Evolutionary conservation across 2,329 filamentous ascomycete genomes (phyloP), one percentile per base, ranked within the genome.

Genomic region (Cordyceps farinosa): DNA sequence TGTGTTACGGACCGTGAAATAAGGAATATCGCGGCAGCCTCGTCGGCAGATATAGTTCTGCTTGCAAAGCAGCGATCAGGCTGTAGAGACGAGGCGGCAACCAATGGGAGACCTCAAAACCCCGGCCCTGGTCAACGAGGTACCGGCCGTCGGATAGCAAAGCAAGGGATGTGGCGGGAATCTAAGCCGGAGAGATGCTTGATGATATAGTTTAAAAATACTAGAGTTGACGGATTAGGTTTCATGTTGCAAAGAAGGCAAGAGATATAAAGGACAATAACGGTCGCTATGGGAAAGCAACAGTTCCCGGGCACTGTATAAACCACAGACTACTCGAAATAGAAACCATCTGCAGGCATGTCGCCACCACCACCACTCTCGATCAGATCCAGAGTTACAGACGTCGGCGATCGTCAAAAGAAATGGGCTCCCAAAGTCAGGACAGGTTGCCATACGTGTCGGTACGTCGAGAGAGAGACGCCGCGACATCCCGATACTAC

Each of bases 391-490:
- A 27, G 32, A n/a, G 5, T 38, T 9, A 4, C 32, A 22, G 51
- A 36, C 11, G 29, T 6, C 34, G 34, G n/a, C 17, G 34, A 53
- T 3, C 32, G 51, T 6, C 50, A 52, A 10, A 55, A 55, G 52
- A 55, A 42, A 44, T 61, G 59, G 59, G 59, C 59, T 29, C 40
- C 66, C 30, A 67, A 65, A 42, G 66, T 67, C 27, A 67, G 64
- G 56, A 66, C 66, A 9, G 66, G 66, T 10, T 67, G 66, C 42
- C 45, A 61, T 30, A 68, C 66, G 30, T 68, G 66, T 63, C 64
- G 65, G 66, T 68, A 54, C 40, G 66, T 53, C 17, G 17, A 17
- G 8, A 22, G 7, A 6, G 27, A 13, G 30, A 2, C 5, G 5
- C 7, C 27, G 11, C 13, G 11, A 13, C 27, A 15, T 17, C 27